Percentiles rank a stretch among this genome's conserved stretches.
These are phyloP conservation scores for Fomitopsis pulvina DNA, from an alignment of 768 basidiomycete genomes.

Conservation along the genomic window DNA sequence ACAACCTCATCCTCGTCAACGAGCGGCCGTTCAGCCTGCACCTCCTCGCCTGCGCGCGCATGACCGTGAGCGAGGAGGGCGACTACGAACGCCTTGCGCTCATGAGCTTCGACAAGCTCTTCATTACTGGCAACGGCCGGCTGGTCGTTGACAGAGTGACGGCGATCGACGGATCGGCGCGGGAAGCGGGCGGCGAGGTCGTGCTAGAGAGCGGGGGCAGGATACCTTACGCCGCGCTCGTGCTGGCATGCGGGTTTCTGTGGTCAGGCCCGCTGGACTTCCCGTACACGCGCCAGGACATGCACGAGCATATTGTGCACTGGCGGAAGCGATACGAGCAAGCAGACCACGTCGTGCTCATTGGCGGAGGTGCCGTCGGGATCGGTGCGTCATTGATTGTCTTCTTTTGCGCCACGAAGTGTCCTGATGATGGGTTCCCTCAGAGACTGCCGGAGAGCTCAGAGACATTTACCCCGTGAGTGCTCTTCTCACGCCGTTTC, in stretches of 20 bases:
- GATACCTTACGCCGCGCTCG: conserved; percentile 46
- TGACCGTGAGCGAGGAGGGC: conserved; percentile 40
- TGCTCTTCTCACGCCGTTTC: neutral
- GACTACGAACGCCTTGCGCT: conserved; percentile 37
- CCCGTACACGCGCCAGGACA: conserved; percentile 28
- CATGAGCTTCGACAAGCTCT: conserved; percentile 46
- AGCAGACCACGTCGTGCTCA: conserved; percentile 27
- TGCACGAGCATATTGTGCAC: conserved; percentile 14
- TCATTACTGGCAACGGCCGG: conserved; percentile 39
- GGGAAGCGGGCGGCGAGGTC: conserved; percentile 37
- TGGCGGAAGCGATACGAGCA: conserved; percentile 27
- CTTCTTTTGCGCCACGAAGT: neutral
- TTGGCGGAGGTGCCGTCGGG: conserved; percentile 34
- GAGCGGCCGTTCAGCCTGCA: conserved; percentile 43
- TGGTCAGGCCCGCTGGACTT: conserved; percentile 47
- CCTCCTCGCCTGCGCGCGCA: conserved; percentile 46
- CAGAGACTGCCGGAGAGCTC: conserved; percentile 43
- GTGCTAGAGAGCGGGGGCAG: conserved; percentile 41
- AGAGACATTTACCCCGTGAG: conserved; percentile 35
- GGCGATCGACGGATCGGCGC: conserved; percentile 26
- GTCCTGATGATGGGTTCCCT: neutral
- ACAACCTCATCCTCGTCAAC: conserved; percentile 50
- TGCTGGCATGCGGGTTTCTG: conserved; percentile 50
- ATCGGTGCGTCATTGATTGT: conserved; percentile 29
- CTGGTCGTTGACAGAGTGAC: conserved; percentile 28